Evolutionary conservation across 352 stramenopile species (phyloP).

Genomic region (Detonula confervacea): DNA sequence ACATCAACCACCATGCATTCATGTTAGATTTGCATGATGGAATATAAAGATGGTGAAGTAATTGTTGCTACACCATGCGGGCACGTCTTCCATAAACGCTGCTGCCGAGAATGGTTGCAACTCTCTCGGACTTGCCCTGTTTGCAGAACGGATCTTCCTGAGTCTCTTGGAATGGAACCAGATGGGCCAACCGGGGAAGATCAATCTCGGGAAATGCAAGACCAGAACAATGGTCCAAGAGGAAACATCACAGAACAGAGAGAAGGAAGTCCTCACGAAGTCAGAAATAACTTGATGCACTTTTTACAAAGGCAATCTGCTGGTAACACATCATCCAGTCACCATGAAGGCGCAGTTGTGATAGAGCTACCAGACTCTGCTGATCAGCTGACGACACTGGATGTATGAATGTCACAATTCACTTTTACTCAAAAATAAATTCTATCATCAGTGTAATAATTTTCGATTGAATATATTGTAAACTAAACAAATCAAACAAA

Average conservation of each 20-base stretch:
- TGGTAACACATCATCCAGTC: not conserved
- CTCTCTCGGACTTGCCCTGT: conserved; percentile 72
- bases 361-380: conserved; percentile 1
- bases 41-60: conserved; percentile 60
- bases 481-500: no score
- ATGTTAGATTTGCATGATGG: conserved; percentile 77
- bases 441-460: not conserved
- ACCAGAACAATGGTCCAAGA: not conserved
- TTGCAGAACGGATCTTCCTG: conserved; percentile 66
- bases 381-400: not conserved
- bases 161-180: conserved; percentile 28
- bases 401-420: conserved; percentile 11
- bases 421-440: not conserved
- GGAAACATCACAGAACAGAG: not conserved
- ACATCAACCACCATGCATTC: conserved; percentile 1
- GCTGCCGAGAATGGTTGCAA: conserved; percentile 68
- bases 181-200: conserved; percentile 18
- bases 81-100: conserved; percentile 78
- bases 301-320: not conserved
- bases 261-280: not conserved
- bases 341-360: conserved; percentile 1
- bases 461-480: not conserved
- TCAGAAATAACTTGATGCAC: not conserved
- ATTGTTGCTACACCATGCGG: conserved; percentile 72
- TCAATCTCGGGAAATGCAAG: no score